A percentile compares a stretch with the other conserved stretches of the same genome.
These are phyloP conservation scores for Striga asiatica DNA, from an alignment of 257 asterid genomes.

Conservation along the genomic window DNA sequence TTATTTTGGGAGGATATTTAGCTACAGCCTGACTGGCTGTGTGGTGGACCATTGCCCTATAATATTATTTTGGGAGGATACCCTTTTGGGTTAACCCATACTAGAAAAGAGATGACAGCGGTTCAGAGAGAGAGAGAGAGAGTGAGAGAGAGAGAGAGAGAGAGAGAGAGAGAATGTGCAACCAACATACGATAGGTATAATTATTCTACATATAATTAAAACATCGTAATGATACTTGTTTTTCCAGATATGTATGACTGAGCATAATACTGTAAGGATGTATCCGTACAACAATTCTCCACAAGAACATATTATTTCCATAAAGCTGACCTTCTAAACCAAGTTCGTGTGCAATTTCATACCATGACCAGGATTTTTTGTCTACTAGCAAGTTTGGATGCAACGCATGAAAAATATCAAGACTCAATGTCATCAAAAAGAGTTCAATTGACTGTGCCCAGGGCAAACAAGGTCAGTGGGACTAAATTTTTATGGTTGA, in stretches of 20 bases:
- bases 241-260: background rate
- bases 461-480: background rate
- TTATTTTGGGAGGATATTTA: too few relatives aligned
- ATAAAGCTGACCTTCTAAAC: background rate
- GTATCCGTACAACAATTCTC: background rate
- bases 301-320: background rate
- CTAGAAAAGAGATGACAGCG: too few relatives aligned
- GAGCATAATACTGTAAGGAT: background rate
- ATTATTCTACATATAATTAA: too few relatives aligned
- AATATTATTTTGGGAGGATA: too few relatives aligned
- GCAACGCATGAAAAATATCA: background rate
- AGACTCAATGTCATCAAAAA: background rate
- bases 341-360: slow-evolving; percentile 5
- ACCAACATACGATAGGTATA: too few relatives aligned
- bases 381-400: slow-evolving; percentile 5
- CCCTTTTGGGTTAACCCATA: too few relatives aligned
- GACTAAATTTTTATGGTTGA: background rate
- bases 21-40: too few relatives aligned
- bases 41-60: too few relatives aligned
- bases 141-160: too few relatives aligned
- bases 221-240: too few relatives aligned
- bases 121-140: too few relatives aligned
- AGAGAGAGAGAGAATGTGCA: too few relatives aligned
- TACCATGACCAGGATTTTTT: background rate
- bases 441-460: background rate